A percentile compares a stretch with the other conserved stretches of the same genome.
These are phyloP conservation scores for Aureobasidium pullulans DNA, from an alignment of 2,329 filamentous ascomycete species.

Conservation along the genomic window DNA sequence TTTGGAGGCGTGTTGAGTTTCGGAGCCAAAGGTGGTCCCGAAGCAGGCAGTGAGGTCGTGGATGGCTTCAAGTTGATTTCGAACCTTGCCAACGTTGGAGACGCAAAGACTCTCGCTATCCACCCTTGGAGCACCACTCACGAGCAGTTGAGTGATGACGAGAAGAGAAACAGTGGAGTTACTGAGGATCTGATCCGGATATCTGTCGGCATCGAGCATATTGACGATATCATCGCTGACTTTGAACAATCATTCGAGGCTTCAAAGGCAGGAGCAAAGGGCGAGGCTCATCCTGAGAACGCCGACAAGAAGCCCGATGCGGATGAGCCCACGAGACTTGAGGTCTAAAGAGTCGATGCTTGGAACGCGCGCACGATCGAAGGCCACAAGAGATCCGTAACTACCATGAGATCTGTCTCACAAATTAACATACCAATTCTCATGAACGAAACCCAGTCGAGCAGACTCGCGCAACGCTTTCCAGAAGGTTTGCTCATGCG, in stretches of 20 bases:
- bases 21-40: conserved; percentile 80
- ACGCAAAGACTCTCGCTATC: conserved; percentile 90
- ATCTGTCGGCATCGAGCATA: conserved; percentile 91
- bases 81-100: conserved; percentile 92
- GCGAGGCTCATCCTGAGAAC: conserved; percentile 29
- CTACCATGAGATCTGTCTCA: too few relatives aligned
- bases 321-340: conserved; percentile 20
- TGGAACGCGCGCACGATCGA: background rate
- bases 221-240: conserved; percentile 93
- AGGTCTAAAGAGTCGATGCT: conserved; percentile 1
- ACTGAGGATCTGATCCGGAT: conserved; percentile 90
- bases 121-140: conserved; percentile 95
- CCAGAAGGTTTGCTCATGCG: too few relatives aligned
- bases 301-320: conserved; percentile 24
- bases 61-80: conserved; percentile 93
- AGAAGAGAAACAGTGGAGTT: conserved; percentile 73
- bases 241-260: conserved; percentile 80
- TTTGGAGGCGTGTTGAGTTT: conserved; percentile 90
- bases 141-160: conserved; percentile 78
- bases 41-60: conserved; percentile 79
- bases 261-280: conserved; percentile 24
- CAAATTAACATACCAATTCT: too few relatives aligned
- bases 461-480: too few relatives aligned
- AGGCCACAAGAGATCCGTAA: too few relatives aligned
- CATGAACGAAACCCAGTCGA: too few relatives aligned